Conservation (phyloP, 257 asterid species). For the Rhazya stricta region DNA sequence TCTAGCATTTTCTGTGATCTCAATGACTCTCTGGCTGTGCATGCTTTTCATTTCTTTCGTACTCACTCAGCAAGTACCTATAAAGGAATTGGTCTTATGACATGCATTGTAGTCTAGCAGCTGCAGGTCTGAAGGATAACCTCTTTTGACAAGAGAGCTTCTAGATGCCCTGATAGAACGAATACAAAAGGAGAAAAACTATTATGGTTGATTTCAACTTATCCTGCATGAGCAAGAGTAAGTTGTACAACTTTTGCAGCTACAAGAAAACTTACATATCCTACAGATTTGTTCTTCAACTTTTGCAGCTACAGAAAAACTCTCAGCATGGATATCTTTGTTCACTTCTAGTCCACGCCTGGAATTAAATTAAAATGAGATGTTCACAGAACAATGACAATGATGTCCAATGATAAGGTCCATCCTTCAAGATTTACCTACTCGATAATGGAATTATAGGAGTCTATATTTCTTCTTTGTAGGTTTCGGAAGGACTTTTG, state of each 20-base stretch:
- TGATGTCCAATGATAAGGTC: too few relatives aligned
- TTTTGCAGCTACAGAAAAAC: not conserved
- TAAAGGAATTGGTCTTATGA: constrained; percentile 21
- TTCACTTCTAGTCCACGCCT: too few relatives aligned
- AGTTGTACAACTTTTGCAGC: not conserved
- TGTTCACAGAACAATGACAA: too few relatives aligned
- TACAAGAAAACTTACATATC: too few relatives aligned
- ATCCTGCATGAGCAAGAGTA: not conserved
- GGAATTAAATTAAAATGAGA: too few relatives aligned
- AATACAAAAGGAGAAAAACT: too few relatives aligned
- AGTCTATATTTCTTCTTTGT: not conserved
- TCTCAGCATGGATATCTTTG: not conserved
- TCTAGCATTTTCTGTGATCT: constrained; percentile 38
- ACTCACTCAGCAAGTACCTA: constrained; percentile 22
- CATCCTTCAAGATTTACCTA: too few relatives aligned
- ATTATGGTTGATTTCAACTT: too few relatives aligned
- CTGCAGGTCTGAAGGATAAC: constrained; percentile 24
- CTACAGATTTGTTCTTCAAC: not conserved
- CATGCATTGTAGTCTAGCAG: constrained; percentile 34
- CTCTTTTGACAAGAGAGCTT: not conserved
- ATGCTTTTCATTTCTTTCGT: constrained; percentile 24
- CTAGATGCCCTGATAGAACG: too few relatives aligned
- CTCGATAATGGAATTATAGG: not conserved
- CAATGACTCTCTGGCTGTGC: constrained; percentile 28
- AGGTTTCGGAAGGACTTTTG: not conserved